Conservation (phyloP, 1,284 basidiomycete species). For the Fistulinella staudtii region DNA sequence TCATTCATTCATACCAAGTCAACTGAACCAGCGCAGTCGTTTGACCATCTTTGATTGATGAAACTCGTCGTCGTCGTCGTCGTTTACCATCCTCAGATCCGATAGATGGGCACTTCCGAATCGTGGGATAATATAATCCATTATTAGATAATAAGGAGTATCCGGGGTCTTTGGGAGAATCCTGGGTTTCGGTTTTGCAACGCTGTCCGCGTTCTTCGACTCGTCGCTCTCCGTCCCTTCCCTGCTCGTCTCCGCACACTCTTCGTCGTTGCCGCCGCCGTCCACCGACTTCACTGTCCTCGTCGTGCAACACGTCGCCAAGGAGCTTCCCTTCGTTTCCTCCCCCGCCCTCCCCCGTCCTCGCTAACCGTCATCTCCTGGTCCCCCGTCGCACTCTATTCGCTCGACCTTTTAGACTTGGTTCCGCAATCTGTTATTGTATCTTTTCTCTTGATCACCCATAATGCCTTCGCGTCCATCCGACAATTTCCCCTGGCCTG, state of each 20-base stretch:
- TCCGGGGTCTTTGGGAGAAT: constrained; percentile 34
- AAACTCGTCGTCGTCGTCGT: too few relatives aligned
- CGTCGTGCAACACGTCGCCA: constrained; percentile 22
- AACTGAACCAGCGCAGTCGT: not conserved
- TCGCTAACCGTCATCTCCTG: constrained; percentile 17
- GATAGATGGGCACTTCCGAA: too few relatives aligned
- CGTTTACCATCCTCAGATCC: too few relatives aligned
- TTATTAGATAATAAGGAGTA: constrained; percentile 22
- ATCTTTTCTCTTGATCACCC: constrained; percentile 19
- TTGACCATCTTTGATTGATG: constrained; percentile 4
- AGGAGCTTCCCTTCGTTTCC: constrained; percentile 18
- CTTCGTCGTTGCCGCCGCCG: constrained; percentile 17
- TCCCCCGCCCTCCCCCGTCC: constrained; percentile 11
- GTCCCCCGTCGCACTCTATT: constrained; percentile 8
- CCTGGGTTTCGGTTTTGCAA: constrained; percentile 34
- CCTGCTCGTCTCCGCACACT: constrained; percentile 21
- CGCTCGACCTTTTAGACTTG: constrained; percentile 21
- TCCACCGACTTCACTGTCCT: constrained; percentile 22
- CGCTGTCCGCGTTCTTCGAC: constrained; percentile 30
- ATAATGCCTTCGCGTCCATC: constrained; percentile 35
- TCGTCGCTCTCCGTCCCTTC: constrained; percentile 27
- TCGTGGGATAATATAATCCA: too few relatives aligned
- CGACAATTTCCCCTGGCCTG: constrained; percentile 37
- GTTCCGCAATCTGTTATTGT: constrained; percentile 20
- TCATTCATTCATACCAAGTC: too few relatives aligned